Evolutionary conservation across 768 basidiomycete genomes (phyloP).

Genomic region (Amanita inopinata): DNA sequence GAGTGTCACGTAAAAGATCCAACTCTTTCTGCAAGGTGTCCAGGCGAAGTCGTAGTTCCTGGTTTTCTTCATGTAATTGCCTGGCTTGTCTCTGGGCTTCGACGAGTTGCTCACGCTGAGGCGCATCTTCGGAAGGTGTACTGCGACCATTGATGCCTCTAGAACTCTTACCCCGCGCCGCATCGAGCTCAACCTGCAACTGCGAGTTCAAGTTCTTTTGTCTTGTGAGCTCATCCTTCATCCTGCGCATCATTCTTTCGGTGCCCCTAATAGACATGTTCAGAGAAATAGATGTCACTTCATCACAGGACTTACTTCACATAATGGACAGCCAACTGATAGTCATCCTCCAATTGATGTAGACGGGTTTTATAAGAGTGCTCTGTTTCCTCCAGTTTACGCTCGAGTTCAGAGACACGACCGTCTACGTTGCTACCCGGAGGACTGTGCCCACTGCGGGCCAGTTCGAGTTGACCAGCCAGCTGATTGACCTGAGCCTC

Average conservation of each 20-base stretch:
- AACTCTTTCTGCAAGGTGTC: constrained; percentile 70
- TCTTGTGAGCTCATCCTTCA: constrained; percentile 91
- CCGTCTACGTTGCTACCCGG: constrained; percentile 18
- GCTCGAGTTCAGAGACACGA: constrained; percentile 58
- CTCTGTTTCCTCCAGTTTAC: constrained; percentile 71
- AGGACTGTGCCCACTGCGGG: constrained; percentile 45
- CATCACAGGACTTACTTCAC: constrained; percentile 65
- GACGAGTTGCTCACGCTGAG: constrained; percentile 57
- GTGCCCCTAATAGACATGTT: constrained; percentile 56
- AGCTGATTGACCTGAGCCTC: constrained; percentile 62
- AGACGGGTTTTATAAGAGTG: constrained; percentile 68
- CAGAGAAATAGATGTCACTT: constrained; percentile 2
- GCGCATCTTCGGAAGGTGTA: constrained; percentile 77
- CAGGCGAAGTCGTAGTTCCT: constrained; percentile 64
- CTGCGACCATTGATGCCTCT: constrained; percentile 60
- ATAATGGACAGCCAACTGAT: constrained; percentile 93
- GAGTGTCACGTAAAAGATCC: constrained; percentile 55
- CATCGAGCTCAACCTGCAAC: constrained; percentile 80
- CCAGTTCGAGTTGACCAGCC: constrained; percentile 55
- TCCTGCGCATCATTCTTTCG: constrained; percentile 94
- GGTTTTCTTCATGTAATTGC: constrained; percentile 64
- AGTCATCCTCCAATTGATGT: constrained; percentile 89
- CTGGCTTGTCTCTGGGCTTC: constrained; percentile 74
- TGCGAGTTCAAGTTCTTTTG: constrained; percentile 75
- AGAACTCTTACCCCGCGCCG: constrained; percentile 48